Evolutionary conservation across 768 basidiomycete species (phyloP), one percentile per base, ranked within the genome.

Genomic region (Tricholoma sp.): DNA sequence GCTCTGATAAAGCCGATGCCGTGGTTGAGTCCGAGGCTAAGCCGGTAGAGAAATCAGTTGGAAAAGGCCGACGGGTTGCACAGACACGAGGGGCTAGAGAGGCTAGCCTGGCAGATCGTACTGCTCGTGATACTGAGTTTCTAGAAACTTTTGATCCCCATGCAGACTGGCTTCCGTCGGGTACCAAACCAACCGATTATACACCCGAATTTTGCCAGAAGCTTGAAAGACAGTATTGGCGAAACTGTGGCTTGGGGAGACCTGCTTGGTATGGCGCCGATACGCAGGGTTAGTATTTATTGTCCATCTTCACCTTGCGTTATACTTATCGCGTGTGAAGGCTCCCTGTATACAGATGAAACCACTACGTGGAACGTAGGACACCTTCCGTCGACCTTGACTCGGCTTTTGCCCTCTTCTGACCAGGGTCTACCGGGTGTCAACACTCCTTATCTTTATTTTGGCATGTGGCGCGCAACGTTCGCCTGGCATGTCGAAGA

Each of bases 401-500:
- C 88, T 9, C 85, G 94, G 3, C 76, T 97, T 24, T 74, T 93
- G 0, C 90, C 89, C 0, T 67, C 82, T 11, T 78, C 85, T 6
- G 74, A 78, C 37, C 82, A 86, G 53, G 83, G 86, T 39, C 76
- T 99, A 24, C 95, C 96, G 0, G 97, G 97, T 8, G 97, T 99
- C 50, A 98, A 98, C 67, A 88, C 94, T 2, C 96, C 96, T 0
- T 98, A 98, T 69, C 82, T 98, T 2, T 98, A 98, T 72, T 98
- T 95, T 69, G 97, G 97, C 61, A 98, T 98, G 95, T 99, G 97
- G 97, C 80, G 94, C 52, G 96, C 96, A 21, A 94, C 94, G 0
- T 98, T 98, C 72, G 92, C 94, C 0, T 99, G 97, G 96, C 97
- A 99, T 65, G 97, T 99, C 50, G 97, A 99, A 71, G 97, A 99